Base-by-base conservation (phyloP, 2,329 filamentous ascomycete species). In the Calycina herbarum region DNA sequence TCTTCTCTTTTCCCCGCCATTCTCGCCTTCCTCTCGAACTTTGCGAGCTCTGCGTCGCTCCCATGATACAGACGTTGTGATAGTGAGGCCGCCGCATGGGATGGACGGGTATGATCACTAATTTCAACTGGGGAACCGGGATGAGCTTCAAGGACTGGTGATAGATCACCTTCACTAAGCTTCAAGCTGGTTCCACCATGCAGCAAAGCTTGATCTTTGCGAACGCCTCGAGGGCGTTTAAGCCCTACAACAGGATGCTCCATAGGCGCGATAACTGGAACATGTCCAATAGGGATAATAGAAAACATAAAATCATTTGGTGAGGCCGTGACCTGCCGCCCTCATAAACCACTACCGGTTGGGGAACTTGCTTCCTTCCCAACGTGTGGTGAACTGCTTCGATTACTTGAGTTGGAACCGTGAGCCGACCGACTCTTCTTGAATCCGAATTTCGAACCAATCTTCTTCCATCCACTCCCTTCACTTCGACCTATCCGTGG, bases 381-480 rank as follows among this genome's bases (percentile, higher is more conserved):
- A 24, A 24, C 73, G 70, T 51, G 75, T 65, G 65, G 81, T 77
- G 69, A 68, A 58, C 70, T 75, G 24, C 80, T 79, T 13, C 61
- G 61, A 48, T 73, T 72, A 62, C 70, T 76, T 2, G 80, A 80
- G 17, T 81, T 81, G n/a, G 83, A 81, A 57, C 79, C 81, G 63
- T 73, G 71, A 42, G 65, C 79, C 76, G 78, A 80, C 57, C 81
- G 81, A 67, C 76, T 78, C 75, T 85, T 88, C 72, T 82, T 82
- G 65, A 88, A 80, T 2, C 86, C 86, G 3, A 89, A 77, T 70
- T 86, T 88, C 6, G 83, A 85, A 20, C 86, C 82, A 73, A 89
- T 83, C 73, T 86, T 88, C 77, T 88, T 89, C 86, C 86, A 89
- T 60, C 86, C 82, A 65, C 83, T 86, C 69, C 70, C 67, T 58